A percentile compares a stretch with the other conserved stretches of the same genome.
Conservation (phyloP, 371 early-diverging fungal species). For the Mortierella sp. region DNA sequence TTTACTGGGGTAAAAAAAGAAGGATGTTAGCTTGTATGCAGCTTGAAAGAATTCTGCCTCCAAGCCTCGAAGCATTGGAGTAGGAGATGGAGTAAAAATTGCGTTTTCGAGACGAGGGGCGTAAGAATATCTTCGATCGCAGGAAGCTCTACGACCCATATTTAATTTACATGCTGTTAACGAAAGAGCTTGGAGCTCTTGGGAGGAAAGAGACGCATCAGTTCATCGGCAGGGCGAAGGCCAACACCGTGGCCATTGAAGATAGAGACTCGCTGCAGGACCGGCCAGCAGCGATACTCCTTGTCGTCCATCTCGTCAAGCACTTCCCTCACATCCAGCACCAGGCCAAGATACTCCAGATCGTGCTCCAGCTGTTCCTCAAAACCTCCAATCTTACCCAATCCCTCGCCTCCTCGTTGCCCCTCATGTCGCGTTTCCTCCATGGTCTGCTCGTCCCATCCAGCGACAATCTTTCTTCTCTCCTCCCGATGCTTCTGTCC, state of each 20-base stretch:
- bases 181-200: conserved; percentile 6
- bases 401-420: neutral
- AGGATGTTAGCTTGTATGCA: neutral
- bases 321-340: conserved; percentile 3
- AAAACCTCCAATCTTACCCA: neutral
- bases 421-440: neutral
- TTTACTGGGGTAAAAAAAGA: too few species aligned
- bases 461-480: neutral
- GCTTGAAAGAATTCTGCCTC: too few species aligned
- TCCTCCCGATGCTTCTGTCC: neutral
- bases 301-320: conserved; percentile 1
- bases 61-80: too few species aligned
- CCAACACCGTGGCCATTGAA: neutral
- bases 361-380: neutral
- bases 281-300: conserved; percentile 4
- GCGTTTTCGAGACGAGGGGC: too few species aligned
- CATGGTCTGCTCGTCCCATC: neutral
- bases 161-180: neutral
- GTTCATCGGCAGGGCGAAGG: conserved; percentile 5
- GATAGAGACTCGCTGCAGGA: neutral
- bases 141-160: too few species aligned
- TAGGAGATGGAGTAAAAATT: too few species aligned
- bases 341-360: conserved; percentile 7
- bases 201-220: conserved; percentile 8
- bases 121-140: neutral